Base-by-base conservation (phyloP, 345 rosid species). In the Cardamine chenopodiifolia region DNA sequence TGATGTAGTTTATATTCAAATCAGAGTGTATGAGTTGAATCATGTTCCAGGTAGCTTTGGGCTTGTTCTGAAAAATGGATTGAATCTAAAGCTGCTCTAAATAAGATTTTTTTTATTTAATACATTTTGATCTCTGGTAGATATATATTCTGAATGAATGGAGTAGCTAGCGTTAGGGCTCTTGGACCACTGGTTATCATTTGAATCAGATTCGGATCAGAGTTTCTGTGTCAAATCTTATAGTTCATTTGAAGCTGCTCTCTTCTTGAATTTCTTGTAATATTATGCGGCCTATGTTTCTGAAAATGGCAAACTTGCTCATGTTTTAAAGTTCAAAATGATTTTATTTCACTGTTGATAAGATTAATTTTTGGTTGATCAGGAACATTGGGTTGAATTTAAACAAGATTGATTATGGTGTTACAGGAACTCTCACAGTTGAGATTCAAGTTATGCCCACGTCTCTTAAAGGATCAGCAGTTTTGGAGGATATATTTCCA, bases 401-500 rank as follows among this genome's bases (percentile, higher is more conserved):
- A 11, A 19, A 55, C 39, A 71, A 64, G 72, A 66, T 29, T 65
- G 8, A 9, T 65, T 64, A 39, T 39, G 48, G 49, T 20, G 18
- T 72, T 66, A 14, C 80, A 91, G 98, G 96, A 91, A 82, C 89
- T 94, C 66, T 77, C 96, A 18, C 88, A 87, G 63, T 84, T 94
- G 63, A 86, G 98, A 80, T 94, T 88, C 63, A 81, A 76, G 86
- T 76, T 86, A 50, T 94, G 96, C 67, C 98, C 97, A 18, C 71
- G 89, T 67, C 62, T 79, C 57, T 74, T 91, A 89, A 90, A 91
- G 85, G 98, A 94, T 70, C 80, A 66, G 6, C 85, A 85, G 44
- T 94, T 94, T 81, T 94, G 98, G 97, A 87, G 79, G 74, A 87
- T 87, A 73, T 91, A 94, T 69, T 94, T 89, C 74, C 63, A 73